Base-by-base conservation (phyloP, 1,139 yeast species). In the Blastobotrys proliferans region DNA sequence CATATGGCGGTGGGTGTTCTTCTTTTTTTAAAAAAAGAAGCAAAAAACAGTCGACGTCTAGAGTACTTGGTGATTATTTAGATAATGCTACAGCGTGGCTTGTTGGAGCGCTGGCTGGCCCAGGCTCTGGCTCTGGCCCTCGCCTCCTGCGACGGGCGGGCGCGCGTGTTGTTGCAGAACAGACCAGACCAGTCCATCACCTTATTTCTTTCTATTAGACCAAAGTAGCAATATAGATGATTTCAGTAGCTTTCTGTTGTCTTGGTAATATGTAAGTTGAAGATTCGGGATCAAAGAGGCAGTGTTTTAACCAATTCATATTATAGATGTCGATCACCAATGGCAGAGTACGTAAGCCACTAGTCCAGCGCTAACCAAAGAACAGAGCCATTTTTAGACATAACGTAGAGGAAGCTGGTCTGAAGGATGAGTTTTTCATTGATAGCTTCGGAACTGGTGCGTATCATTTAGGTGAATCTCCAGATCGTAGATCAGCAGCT, bases 371-470 rank as follows among this genome's bases (percentile, higher is more conserved):
- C 30, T 39, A 27, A 21, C 32, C 5, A 9, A 18, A 11, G 16
- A 9, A 16, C 21, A 57, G 61, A 62, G 97, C 96, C 0, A 84
- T 88, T 1, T 87, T 88, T 66, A 71, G 70, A 41, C 79, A 85
- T 49, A 70, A 71, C 21, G 94, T 86, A 3, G 62, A 76, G 44
- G 58, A 67, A 25, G 75, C 79, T 0, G 71, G 72, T 32, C 51
- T 69, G n/a, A 49, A 51, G 11, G 61, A 62, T 26, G 51, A 51
- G 30, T 73, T 90, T 52, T 55, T 59, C 11, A 82, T 87, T 27
- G 96, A 88, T 55, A 88, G 97, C 0, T 90, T 81, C 62, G 97
- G 97, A 4, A 87, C 96, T 0, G 79, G 86, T 6, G 84, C 83
- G 0, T 90, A 81, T 69, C 97, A 90, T 57, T 64, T 73, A 34